Evolutionary conservation across 192 early-diverging fungal genomes (phyloP), one percentile per base, ranked within the genome.

Genomic region (Thoreauomyces humboldtii): DNA sequence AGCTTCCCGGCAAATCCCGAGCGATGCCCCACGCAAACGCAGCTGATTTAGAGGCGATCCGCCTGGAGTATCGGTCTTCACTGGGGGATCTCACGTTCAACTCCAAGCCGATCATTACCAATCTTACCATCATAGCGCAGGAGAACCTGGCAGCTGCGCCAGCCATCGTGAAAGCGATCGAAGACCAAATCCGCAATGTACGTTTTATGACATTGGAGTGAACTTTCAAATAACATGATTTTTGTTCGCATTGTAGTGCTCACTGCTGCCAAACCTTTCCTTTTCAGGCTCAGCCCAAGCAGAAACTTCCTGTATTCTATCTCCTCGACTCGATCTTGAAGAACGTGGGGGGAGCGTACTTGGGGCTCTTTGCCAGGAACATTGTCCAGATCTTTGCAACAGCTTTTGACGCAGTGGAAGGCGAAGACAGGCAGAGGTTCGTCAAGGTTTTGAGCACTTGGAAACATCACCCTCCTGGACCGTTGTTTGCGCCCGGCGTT

Each of bases 291-390:
- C 77, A 79, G 7, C 79, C 88, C 11, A 78, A 70, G 15, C 85
- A 88, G 68, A 95, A 95, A 74, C 81, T 98, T 11, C 94, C 94
- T 9, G 79, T 88, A 0, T 74, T 98, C 17, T 98, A 94, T 72
- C 77, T 98, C 36, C 80, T 98, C 29, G 96, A 98, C 77, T 98
- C 96, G 17, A 98, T 98, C 21, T 85, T 87, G 69, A 98, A 98
- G 73, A 95, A 95, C 73, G 89, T 94, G 38, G 92, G 94, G 22
- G 84, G 79, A 14, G 76, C 76, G 22, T 98, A 94, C 75, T 59
- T 89, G 2, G 65, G 71, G 17, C 70, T 88, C 21, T 92, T 98
- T 77, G 73, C 81, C 31, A 73, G 81, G 11, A 85, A 89, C 35
- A 80, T 98, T 57, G 84, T 80, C n/a, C 76, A 61, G 37, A 73